Evolutionary conservation across 306 rosid genomes (phyloP).

Genomic region (Geum urbanum): DNA sequence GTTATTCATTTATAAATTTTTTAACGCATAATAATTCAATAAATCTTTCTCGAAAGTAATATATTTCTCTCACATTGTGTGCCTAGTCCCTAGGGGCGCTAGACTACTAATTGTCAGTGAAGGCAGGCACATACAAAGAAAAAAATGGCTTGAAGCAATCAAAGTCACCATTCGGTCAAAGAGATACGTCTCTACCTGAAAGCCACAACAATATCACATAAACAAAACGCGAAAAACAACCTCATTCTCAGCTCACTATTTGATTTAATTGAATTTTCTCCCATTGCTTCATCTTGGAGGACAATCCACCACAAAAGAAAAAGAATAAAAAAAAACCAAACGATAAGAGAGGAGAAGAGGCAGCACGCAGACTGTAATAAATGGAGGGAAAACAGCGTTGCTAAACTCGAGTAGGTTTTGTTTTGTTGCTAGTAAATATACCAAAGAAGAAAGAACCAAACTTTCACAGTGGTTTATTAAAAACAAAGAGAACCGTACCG

Average conservation of each 20-base stretch:
- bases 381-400: background rate
- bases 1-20: too few relatives aligned
- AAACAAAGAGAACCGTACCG: slow-evolving; percentile 6
- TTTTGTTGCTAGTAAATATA: slow-evolving; percentile 1
- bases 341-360: background rate
- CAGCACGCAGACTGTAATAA: background rate
- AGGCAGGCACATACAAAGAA: background rate
- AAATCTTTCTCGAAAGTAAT: background rate
- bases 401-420: background rate
- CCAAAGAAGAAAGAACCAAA: background rate
- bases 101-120: background rate
- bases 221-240: background rate
- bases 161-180: slow-evolving; percentile 10
- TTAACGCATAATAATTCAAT: background rate
- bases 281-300: too few relatives aligned
- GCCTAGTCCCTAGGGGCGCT: background rate
- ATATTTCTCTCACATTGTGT: background rate
- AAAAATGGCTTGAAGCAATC: background rate
- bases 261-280: too few relatives aligned
- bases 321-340: background rate
- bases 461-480: background rate
- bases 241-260: background rate
- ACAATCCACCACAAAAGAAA: background rate
- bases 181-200: slow-evolving; percentile 1
- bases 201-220: background rate